Base-by-base conservation (phyloP, 768 basidiomycete genomes). In the Rhodotorula toruloides region DNA sequence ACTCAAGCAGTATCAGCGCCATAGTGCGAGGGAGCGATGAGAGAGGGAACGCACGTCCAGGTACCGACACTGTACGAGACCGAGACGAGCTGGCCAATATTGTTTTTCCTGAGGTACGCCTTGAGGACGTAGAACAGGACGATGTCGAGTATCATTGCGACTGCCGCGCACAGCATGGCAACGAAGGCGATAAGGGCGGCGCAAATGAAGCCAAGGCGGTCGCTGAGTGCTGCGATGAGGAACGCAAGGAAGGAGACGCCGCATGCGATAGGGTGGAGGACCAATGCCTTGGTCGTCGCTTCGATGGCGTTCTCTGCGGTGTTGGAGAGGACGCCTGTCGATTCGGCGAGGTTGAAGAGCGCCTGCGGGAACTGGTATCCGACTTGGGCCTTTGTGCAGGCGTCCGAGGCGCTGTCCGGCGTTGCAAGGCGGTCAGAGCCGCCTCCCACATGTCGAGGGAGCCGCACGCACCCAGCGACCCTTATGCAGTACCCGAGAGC, bases 211-310 rank as follows among this genome's bases (percentile, higher is more conserved):
- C 77, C 77, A 55, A 78, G 43, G 22, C 68, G 71, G 62, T 75
- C 68, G 11, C 75, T 75, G 52, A 65, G 65, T 27, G 75, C 68
- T 10, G 77, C 76, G 58, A 77, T 67, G 65, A 78, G 64, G 72
- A 77, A 76, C 0, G 77, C 75, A 43, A 78, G 54, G 65, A 76
- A 76, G 2, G 76, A 65, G 43, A 78, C 52, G 39, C 76, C 77
- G 10, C 70, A 50, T 4, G 76, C 76, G 58, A 78, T 72, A 17
- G 77, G 77, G 56, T 78, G 77, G 6, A 78, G 63, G 65, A 78
- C 70, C 43, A 78, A 60, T 8, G 74, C 76, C n/a, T 74, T 74
- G 31, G 76, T 76, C 53, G 75, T 54, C 34, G 50, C 37, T 25
- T 73, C 54, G 13, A 76, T 46, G 40, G 68, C 48, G 27, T 19